Evolutionary conservation across 2,329 filamentous ascomycete genomes (phyloP).

Genomic region (Fusarium sp.): DNA sequence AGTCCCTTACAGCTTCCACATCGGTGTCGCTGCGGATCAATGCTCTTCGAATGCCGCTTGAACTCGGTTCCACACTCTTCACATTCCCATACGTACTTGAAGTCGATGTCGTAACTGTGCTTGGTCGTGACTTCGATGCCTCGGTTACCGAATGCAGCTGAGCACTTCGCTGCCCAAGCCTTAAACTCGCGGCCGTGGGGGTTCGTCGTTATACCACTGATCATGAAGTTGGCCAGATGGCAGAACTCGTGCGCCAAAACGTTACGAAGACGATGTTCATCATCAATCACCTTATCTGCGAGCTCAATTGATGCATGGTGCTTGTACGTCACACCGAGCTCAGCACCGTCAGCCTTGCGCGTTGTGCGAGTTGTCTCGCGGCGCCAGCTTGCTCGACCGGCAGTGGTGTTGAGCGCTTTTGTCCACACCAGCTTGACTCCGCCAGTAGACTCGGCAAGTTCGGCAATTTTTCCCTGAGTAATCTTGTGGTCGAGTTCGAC

Average conservation of each 20-base stretch:
- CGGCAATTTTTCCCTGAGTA: conserved; percentile 65
- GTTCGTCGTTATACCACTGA: conserved; percentile 76
- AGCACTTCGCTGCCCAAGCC: conserved; percentile 69
- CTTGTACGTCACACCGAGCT: conserved; percentile 48
- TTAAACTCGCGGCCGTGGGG: conserved; percentile 90
- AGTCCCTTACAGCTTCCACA: conserved; percentile 79
- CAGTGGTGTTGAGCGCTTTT: conserved; percentile 81
- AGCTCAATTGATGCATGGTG: conserved; percentile 86
- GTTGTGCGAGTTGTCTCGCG: conserved; percentile 61
- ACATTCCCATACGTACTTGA: conserved; percentile 91
- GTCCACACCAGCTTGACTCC: conserved; percentile 78
- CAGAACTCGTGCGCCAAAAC: conserved; percentile 98
- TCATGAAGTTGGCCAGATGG: conserved; percentile 91
- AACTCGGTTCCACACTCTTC: conserved; percentile 73
- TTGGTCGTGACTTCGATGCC: conserved; percentile 86
- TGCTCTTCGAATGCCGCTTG: conserved; percentile 85
- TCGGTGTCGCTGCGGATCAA: conserved; percentile 74
- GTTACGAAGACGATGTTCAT: conserved; percentile 80
- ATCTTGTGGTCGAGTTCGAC: conserved; percentile 73
- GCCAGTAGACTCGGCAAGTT: conserved; percentile 69
- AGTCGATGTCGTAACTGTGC: conserved; percentile 89
- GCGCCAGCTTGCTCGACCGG: conserved; percentile 78
- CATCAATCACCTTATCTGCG: conserved; percentile 85
- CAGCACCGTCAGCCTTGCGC: conserved; percentile 39
- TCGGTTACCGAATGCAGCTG: conserved; percentile 63